Evolutionary conservation across 1,139 yeast genomes (phyloP), one percentile per base, ranked within the genome.

Genomic region (Yamadazyma oceani): DNA sequence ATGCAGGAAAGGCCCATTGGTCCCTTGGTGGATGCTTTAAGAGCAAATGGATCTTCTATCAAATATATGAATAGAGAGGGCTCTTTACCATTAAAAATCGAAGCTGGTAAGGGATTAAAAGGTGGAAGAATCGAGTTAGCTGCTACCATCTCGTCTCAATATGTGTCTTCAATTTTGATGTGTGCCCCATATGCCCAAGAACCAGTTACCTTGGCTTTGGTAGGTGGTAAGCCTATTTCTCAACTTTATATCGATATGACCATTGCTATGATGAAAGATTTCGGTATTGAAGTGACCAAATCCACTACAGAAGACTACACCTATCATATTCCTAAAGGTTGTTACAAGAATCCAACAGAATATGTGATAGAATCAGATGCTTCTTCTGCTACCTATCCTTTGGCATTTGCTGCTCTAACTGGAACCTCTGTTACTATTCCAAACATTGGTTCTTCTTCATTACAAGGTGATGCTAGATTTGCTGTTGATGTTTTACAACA

Each of bases 1-100:
- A 92, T 92, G 98, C 95, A 92, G 64, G 95, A 90, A 60, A 78
- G 99, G 55, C 99, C 99, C 22, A 88, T 88, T 53, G 97, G 96
- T 21, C 97, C 98, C 5, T 74, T 92, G 41, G 97, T 92, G 11
- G 96, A 89, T 49, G 96, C 99, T 3, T 73, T 92, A 47, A 74
- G 82, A 41, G 63, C 76, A 7, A 92, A 90, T 53, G 97, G 98
- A 27, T 79, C 90, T 5, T 57, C 66, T 10, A 78, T 92, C 39
- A 80, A 78, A 21, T 92, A 87, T 57, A 62, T 82, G 49, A 89
- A 87, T 50, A 70, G 64, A 26, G 70, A 75, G 45, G 97, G 96
- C n/a, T 88, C 95, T 10, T 69, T 92, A 42, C 99, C 99, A 5
- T 69, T 94, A 55, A 74, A 75, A 39, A 80, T 90, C 32, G 58